Evolutionary conservation across 2,329 filamentous ascomycete genomes (phyloP), one percentile per base, ranked within the genome.

Genomic region (Chalara sp.): DNA sequence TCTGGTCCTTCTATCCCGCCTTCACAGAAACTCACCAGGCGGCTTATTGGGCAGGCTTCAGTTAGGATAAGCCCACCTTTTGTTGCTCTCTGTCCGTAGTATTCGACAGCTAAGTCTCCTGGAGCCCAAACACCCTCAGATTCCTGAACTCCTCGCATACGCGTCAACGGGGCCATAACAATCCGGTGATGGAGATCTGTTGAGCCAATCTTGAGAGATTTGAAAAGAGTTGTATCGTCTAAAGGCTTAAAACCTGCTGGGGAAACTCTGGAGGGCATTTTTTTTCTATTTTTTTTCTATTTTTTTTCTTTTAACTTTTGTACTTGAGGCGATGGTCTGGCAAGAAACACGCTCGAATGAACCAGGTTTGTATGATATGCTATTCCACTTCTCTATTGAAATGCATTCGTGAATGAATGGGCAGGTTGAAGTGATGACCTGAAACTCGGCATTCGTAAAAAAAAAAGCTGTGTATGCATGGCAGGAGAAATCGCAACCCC

Each of bases 1-100:
- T 21, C 21, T 21, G 21, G 21, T 21, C 21, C 21, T 21, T 21
- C 21, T 21, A 21, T 21, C 21, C 21, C 21, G 21, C 21, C 21
- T 21, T 21, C 21, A 21, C 21, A 21, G 12, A 48, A 30, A 47
- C 46, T 32, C 42, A 56, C 74, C 58, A 68, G 67, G 6, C 68
- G 59, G 37, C 52, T 53, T 35, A 79, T 74, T 44, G 75, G 68
- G 12, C 75, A 76, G 3, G 71, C 78, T 65, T 82, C 79, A 5
- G 75, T 76, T 56, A 85, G 73, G 46, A 84, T 64, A 4, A 85
- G 67, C 2, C 76, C 79, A 28, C 78, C 77, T 6, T 75, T 74
- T 29, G 68, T 72, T 44, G 71, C 74, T 32, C 78, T 71, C 59
- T 81, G 76, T 35, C 64, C 61, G 62, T 80, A 80, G 65, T 79